phyloP scores from a whole-genome alignment of 257 asterid species.

The Penstemon davidsonii region DNA sequence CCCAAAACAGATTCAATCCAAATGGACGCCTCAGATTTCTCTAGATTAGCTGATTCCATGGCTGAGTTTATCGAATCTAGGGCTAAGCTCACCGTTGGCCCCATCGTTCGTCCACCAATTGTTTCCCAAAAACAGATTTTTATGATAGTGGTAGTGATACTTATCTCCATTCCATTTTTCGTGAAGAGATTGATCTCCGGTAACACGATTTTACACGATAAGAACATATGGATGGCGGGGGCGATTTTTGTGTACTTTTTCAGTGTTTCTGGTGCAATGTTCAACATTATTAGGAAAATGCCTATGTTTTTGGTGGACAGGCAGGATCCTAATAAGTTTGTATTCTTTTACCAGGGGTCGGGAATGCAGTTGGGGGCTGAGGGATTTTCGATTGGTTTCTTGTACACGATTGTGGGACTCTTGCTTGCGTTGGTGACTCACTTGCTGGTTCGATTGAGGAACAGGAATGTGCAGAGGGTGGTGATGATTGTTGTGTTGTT shows the following conservation, averaged over 20 bases:
- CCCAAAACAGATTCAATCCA: constrained; percentile 51
- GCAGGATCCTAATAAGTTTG: constrained; percentile 64
- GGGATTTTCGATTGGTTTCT: constrained; percentile 76
- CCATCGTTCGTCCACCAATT: constrained; percentile 60
- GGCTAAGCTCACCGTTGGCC: constrained; percentile 48
- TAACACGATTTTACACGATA: constrained; percentile 62
- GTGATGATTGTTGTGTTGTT: constrained; percentile 55
- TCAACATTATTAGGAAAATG: constrained; percentile 87
- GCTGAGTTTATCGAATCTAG: constrained; percentile 65
- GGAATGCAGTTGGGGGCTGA: constrained; percentile 98
- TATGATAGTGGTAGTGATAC: constrained; percentile 37
- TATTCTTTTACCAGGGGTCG: constrained; percentile 80
- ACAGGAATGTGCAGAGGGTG: constrained; percentile 58
- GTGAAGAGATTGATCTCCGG: constrained; percentile 59
- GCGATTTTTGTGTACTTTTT: constrained; percentile 84
- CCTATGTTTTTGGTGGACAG: constrained; percentile 77
- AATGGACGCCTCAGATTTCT: constrained; percentile 72
- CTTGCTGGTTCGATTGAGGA: constrained; percentile 53
- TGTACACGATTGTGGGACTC: constrained; percentile 82
- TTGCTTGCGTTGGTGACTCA: constrained; percentile 71
- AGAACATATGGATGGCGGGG: constrained; percentile 78
- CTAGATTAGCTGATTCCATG: constrained; percentile 84
- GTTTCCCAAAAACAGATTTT: constrained; percentile 60
- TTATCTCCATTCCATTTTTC: constrained; percentile 61
- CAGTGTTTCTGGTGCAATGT: constrained; percentile 93